Conservation (phyloP, 2,329 filamentous ascomycete genomes). For the Alternaria rosae region DNA sequence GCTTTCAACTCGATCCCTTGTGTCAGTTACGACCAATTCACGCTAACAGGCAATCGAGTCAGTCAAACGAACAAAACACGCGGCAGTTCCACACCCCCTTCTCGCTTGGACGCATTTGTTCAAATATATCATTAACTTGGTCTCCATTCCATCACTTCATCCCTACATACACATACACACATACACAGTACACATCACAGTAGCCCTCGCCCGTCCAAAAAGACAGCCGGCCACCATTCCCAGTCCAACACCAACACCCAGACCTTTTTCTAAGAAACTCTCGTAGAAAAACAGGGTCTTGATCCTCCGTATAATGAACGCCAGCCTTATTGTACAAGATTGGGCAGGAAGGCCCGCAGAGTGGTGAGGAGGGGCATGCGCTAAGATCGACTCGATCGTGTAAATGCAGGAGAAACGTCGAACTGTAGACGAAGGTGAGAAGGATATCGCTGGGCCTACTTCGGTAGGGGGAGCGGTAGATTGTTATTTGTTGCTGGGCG, state of each 20-base stretch:
- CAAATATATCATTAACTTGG: constrained; percentile 8
- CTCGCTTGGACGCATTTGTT: too few relatives aligned
- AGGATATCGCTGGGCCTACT: neutral
- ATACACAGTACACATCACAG: constrained; percentile 9
- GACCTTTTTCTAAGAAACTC: constrained; percentile 3
- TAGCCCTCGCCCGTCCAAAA: neutral
- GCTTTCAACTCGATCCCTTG: neutral
- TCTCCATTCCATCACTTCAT: constrained; percentile 13
- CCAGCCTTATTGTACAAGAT: constrained; percentile 27
- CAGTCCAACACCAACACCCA: constrained; percentile 7
- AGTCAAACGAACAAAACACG: too few relatives aligned
- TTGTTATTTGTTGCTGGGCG: neutral
- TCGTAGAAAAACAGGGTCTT: neutral
- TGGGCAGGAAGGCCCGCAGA: constrained; percentile 23
- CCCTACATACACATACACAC: constrained; percentile 6
- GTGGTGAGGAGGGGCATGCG: constrained; percentile 21
- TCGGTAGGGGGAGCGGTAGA: neutral
- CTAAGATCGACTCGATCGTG: constrained; percentile 18
- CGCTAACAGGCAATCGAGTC: too few relatives aligned
- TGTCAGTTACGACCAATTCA: neutral
- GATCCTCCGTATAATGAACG: constrained; percentile 11
- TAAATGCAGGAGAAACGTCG: constrained; percentile 20
- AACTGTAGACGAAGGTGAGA: constrained; percentile 14
- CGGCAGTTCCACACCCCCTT: too few relatives aligned
- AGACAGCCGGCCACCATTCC: neutral